Evolutionary conservation across 176 grass and related monocot genomes (phyloP), one percentile per base, ranked within the genome.

Genomic region (Guadua angustifolia): DNA sequence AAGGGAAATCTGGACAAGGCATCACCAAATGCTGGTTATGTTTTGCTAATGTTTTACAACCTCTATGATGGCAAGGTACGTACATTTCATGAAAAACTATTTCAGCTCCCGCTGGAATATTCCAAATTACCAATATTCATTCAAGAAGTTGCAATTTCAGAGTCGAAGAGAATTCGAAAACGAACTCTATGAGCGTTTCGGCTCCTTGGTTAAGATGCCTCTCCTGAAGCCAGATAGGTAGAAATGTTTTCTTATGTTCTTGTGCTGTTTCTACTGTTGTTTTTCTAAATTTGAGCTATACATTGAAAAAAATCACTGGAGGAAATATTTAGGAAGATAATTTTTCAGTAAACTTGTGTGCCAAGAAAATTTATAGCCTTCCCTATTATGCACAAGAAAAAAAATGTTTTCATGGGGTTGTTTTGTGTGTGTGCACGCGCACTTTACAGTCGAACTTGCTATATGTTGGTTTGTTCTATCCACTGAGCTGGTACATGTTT

Each of bases 11-110:
- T 98, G 55, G 95, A 98, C 69, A 91, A 84, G 53, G 63, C 87
- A 59, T 98, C 95, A 70, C 88, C 93, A 60, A 92, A 87, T 87
- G 87, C 85, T 80, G 95, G 95, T 73, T 98, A 93, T 86, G 89
- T 98, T 82, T 82, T 98, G 83, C 64, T 98, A 67, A 98, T 98
- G 93, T 98, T 98, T 92, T 98, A 98, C 78, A 86, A 95, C 87
- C 84, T 98, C 46, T 95, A 98, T 83, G 87, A 98, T 85, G 95
- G 93, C 83, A 95, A 95, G 95, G 95, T 85, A 95, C 87, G 93
- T 83, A 24, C 45, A 84, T 49, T 82, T 81, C 7, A 62, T 65
- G 49, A 47, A 18, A 49, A 18, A 66, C 59, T 77, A 35, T 77
- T 86, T 89, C 45, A 60, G 21, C 84, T 64, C 76, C 25, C 67